phyloP scores from a whole-genome alignment of 1,284 basidiomycete genomes.

The Boletellus sp. region DNA sequence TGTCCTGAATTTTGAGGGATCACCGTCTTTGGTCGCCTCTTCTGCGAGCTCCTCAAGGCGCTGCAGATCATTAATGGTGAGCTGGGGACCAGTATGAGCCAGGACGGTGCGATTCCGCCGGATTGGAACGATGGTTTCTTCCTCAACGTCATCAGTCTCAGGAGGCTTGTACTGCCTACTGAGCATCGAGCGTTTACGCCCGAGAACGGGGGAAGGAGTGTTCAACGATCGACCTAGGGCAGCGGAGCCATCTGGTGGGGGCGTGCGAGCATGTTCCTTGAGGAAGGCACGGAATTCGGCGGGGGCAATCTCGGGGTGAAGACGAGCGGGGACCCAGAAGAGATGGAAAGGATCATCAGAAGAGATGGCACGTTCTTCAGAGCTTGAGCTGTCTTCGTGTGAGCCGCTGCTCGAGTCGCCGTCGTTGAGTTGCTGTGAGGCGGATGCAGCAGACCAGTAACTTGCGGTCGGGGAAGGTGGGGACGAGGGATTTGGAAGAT shows the following conservation, averaged over 20 bases:
- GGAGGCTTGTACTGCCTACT: slow-evolving; percentile 82
- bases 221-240: slow-evolving; percentile 38
- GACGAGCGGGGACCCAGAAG: slow-evolving; percentile 96
- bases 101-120: slow-evolving; percentile 66
- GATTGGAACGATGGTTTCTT: slow-evolving; percentile 65
- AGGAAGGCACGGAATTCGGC: slow-evolving; percentile 93
- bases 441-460: slow-evolving; percentile 46
- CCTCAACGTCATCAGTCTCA: slow-evolving; percentile 71
- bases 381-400: slow-evolving; percentile 42
- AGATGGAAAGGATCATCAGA: slow-evolving; percentile 78
- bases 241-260: slow-evolving; percentile 44
- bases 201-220: slow-evolving; percentile 49
- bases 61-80: slow-evolving; percentile 91
- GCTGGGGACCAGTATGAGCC: slow-evolving; percentile 60
- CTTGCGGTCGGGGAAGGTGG: slow-evolving; percentile 49
- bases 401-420: slow-evolving; percentile 46
- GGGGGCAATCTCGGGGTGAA: slow-evolving; percentile 97
- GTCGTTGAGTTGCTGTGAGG: slow-evolving; percentile 33
- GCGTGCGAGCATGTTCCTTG: slow-evolving; percentile 81
- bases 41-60: slow-evolving; percentile 90
- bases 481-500: slow-evolving; percentile 68
- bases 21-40: slow-evolving; percentile 78
- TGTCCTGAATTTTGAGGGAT: slow-evolving; percentile 79
- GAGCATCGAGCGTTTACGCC: slow-evolving; percentile 85
- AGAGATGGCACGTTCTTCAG: slow-evolving; percentile 29